Conservation (phyloP, 176 grass and related monocot species). For the Eremochloa ophiuroides region DNA sequence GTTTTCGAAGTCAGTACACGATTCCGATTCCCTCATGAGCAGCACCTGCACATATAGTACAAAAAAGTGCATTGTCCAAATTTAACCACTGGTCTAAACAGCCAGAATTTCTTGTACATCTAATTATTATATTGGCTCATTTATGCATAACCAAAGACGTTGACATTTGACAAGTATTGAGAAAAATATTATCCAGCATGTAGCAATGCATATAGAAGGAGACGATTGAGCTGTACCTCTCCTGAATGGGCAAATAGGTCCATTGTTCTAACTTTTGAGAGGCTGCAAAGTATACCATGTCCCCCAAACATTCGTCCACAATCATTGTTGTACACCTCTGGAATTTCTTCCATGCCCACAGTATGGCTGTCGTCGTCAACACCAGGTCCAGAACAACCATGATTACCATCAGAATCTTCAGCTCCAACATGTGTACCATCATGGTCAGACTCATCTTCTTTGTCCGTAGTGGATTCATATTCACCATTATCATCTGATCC, state of each 20-base stretch:
- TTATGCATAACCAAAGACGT: not conserved
- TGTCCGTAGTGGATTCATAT: not conserved
- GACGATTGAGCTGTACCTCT: not conserved
- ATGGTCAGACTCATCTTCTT: not conserved
- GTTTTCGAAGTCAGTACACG: conserved; percentile 15
- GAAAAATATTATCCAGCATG: too few species aligned
- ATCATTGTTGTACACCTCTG: not conserved
- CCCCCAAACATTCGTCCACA: not conserved
- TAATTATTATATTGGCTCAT: not conserved
- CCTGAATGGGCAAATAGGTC: not conserved
- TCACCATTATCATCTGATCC: not conserved
- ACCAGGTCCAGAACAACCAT: not conserved
- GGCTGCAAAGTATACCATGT: not conserved
- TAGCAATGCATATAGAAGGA: not conserved
- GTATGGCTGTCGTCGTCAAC: not conserved
- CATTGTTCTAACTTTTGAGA: conserved; percentile 8
- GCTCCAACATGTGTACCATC: not conserved
- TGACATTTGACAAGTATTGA: not conserved
- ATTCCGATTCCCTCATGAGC: not conserved
- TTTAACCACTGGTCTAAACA: not conserved
- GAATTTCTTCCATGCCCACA: not conserved
- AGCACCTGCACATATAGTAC: conserved; percentile 14
- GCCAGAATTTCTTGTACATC: not conserved
- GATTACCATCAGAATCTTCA: not conserved
- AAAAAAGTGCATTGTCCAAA: not conserved